A percentile compares a stretch with the other conserved stretches of the same genome.
phyloP scores from a whole-genome alignment of 768 basidiomycete genomes.

The Strobilomyces dryophilus region DNA sequence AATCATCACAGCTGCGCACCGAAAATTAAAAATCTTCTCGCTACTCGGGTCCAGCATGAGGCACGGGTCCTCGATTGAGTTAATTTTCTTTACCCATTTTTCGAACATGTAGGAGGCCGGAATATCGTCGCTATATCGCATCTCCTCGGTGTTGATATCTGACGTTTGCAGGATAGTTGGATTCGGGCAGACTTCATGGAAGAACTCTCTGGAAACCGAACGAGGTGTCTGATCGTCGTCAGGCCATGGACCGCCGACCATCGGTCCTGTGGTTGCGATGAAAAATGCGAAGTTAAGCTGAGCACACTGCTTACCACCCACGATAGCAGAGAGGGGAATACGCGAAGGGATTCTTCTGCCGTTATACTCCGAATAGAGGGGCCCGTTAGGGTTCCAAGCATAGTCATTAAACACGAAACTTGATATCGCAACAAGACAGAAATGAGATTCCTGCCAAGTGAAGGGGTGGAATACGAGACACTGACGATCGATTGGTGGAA shows the following conservation, averaged over 20 bases:
- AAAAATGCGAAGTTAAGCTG: neutral
- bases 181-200: constrained; percentile 37
- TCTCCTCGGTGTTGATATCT: constrained; percentile 27
- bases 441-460: constrained; percentile 2
- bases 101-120: constrained; percentile 31
- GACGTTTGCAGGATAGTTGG: constrained; percentile 30
- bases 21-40: constrained; percentile 32
- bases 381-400: constrained; percentile 34
- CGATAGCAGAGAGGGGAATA: constrained; percentile 37
- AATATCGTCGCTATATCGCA: constrained; percentile 23
- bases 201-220: constrained; percentile 36
- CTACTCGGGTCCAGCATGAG: constrained; percentile 30
- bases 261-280: constrained; percentile 30
- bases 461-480: neutral
- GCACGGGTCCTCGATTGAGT: constrained; percentile 36
- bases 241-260: constrained; percentile 39
- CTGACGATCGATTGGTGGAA: constrained; percentile 33
- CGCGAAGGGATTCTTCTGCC: constrained; percentile 37
- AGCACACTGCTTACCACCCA: constrained; percentile 29
- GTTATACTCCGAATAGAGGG: constrained; percentile 35
- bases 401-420: constrained; percentile 45
- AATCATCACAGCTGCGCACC: constrained; percentile 24
- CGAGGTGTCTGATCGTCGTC: constrained; percentile 30
- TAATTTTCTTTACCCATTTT: constrained; percentile 37
- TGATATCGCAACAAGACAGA: neutral